A percentile compares a stretch with the other conserved stretches of the same genome.
These are phyloP conservation scores for Xerocomellus dryophilus DNA, from an alignment of 768 basidiomycete species.

Conservation along the genomic window DNA sequence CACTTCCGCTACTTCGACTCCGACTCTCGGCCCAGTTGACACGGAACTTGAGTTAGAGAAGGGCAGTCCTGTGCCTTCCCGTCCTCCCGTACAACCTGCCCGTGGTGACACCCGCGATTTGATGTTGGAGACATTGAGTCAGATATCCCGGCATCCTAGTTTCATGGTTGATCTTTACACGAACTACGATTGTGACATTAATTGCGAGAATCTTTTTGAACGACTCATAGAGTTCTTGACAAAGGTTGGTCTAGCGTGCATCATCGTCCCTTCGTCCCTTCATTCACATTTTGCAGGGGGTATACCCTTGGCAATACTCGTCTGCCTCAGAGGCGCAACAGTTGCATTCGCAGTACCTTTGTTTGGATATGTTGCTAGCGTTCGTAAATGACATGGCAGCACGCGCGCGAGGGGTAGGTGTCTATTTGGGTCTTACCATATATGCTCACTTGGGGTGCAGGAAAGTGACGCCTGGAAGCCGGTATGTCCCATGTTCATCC, in stretches of 20 bases:
- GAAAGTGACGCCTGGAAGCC: slow-evolving; percentile 56
- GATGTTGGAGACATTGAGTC: slow-evolving; percentile 82
- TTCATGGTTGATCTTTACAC: slow-evolving; percentile 96
- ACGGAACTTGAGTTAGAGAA: slow-evolving; percentile 47
- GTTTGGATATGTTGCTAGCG: slow-evolving; percentile 80
- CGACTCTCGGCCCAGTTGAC: slow-evolving; percentile 39
- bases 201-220: slow-evolving; percentile 96
- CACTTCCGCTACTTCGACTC: slow-evolving; percentile 45
- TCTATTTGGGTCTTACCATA: slow-evolving; percentile 3
- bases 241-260: slow-evolving; percentile 50
- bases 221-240: slow-evolving; percentile 84
- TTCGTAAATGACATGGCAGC: slow-evolving; percentile 87
- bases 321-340: slow-evolving; percentile 61
- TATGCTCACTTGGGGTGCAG: slow-evolving; percentile 28
- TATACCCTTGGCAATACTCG: slow-evolving; percentile 67
- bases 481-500: slow-evolving; percentile 39
- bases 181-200: slow-evolving; percentile 96
- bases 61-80: slow-evolving; percentile 47
- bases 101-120: slow-evolving; percentile 85
- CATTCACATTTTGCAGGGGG: slow-evolving; percentile 50
- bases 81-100: slow-evolving; percentile 68
- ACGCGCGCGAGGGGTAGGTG: slow-evolving; percentile 51
- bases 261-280: slow-evolving; percentile 1
- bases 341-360: slow-evolving; percentile 79
- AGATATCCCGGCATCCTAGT: slow-evolving; percentile 76